Base-by-base conservation (phyloP, 768 basidiomycete genomes). In the Lentinula edodes region DNA sequence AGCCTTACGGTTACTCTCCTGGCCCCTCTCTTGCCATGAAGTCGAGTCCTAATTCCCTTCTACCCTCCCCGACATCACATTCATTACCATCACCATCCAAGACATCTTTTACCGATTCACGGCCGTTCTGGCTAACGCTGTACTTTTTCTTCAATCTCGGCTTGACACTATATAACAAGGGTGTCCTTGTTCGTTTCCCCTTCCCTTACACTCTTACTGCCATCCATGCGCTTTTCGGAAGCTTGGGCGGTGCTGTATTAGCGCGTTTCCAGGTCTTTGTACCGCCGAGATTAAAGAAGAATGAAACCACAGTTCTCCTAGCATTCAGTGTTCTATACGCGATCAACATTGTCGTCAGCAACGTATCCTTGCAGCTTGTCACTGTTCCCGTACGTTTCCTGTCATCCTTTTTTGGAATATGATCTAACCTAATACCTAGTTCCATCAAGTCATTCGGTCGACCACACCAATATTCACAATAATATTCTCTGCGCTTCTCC, bases 201-300 rank as follows among this genome's bases (percentile, higher is more conserved):
- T 98, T 93, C 68, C 95, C 96, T 2, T 98, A 98, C 78, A 91
- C 93, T 2, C 82, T 99, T 23, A 98, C 96, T 1, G 95, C 94
- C 5, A 66, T 97, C 5, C 96, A 98, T 69, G 89, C 96, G 3
- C 78, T 98, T 12, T 91, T 88, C 64, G 93, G 95, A 0, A 83
- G 88, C 28, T 73, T 91, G 16, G 97, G 97, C 12, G 90, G 90
- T n/a, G 81, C 81, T 62, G 60, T 87, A 23, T 79, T 93, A 1
- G 74, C 89, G 13, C 78, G 82, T 18, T 73, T 77, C 42, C 85
- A 86, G 1, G 65, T 78, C 18, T 92, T 87, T 69, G 76, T 75
- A 0, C 87, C 88, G 15, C 81, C 85, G 35, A 76, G 78, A 32
- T 72, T 90, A 16, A 78, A 76, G 8, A 66, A 71, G 15, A 67